Evolutionary conservation across 768 basidiomycete genomes (phyloP), one percentile per base, ranked within the genome.

Genomic region (Tylopilus intermedius): DNA sequence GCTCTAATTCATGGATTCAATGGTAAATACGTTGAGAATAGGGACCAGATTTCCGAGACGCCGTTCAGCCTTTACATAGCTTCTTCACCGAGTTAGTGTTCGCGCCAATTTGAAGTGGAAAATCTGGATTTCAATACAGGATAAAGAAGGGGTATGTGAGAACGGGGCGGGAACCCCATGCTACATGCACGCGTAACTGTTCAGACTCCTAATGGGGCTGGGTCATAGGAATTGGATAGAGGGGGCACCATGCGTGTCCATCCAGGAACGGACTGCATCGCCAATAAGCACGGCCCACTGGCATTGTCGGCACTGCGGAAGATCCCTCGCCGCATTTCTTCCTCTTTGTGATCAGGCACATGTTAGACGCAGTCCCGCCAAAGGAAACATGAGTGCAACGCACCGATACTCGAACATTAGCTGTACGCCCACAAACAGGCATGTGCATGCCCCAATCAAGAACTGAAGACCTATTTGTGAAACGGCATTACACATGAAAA

Each of bases 391-490:
- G 37, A 48, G 21, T 24, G 51, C 7, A 4, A 73, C 84, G 18
- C 57, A 88, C 90, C 91, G 75, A 69, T 98, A 98, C 63, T 98
- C 95, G 54, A 98, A 92, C 95, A 97, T 96, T 42, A 95, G 66
- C 63, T 98, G 95, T 2, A 81, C 83, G 2, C 79, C 90, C 21
- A 91, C 77, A 62, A 94, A 98, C 11, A 97, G 42, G 62, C 83
- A 83, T 2, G 62, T 73, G 45, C 79, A 78, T 0, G 84, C 82
- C 5, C 77, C 65, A 0, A 79, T 45, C 55, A 92, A 67, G 69
- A 94, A 96, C 13, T 67, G 68, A 38, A 87, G 52, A 6, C 90
- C 90, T 91, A 51, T 43, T 41, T 15, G 21, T 29, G 37, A 22
- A 4, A 40, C 29, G 22, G 49, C 11, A 18, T 38, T 18, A 38